Conservation (phyloP, 2,329 filamentous ascomycete species). For the Cylindrodendrum hubeiense region DNA sequence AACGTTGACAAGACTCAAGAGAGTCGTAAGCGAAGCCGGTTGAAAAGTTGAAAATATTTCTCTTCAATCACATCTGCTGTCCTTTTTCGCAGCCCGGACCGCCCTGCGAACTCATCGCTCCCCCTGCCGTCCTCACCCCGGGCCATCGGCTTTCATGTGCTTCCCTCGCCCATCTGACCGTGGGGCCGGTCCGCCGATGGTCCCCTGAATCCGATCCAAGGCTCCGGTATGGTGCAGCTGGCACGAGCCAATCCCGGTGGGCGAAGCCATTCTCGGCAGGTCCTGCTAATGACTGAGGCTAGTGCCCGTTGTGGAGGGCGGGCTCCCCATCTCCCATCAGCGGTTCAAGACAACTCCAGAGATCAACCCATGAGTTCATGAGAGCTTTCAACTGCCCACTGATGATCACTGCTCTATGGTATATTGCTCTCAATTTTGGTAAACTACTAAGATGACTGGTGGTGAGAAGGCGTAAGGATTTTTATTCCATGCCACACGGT, state of each 20-base stretch:
- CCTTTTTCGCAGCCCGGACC: not conserved
- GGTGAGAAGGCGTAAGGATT: not conserved
- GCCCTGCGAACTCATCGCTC: not conserved
- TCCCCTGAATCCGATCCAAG: not conserved
- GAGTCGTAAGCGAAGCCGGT: not conserved
- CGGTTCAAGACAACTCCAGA: no score
- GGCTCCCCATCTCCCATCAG: no score
- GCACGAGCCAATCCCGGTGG: not conserved
- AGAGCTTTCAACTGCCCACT: no score
- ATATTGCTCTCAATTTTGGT: not conserved
- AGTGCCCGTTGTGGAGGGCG: no score
- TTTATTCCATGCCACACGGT: not conserved
- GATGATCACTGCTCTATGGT: not conserved
- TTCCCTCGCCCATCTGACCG: not conserved
- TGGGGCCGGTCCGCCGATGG: not conserved
- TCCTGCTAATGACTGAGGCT: not conserved
- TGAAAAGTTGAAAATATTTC: not conserved
- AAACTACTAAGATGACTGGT: not conserved
- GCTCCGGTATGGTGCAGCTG: not conserved
- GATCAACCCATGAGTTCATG: no score
- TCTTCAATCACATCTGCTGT: not conserved
- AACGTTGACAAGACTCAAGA: not conserved
- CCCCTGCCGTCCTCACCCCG: not conserved
- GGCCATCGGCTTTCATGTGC: conserved; percentile 12
- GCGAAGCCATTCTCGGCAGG: not conserved